These are phyloP conservation scores for Aegilops speltoides DNA, from an alignment of 176 grass and related monocot genomes.

Conservation along the genomic window DNA sequence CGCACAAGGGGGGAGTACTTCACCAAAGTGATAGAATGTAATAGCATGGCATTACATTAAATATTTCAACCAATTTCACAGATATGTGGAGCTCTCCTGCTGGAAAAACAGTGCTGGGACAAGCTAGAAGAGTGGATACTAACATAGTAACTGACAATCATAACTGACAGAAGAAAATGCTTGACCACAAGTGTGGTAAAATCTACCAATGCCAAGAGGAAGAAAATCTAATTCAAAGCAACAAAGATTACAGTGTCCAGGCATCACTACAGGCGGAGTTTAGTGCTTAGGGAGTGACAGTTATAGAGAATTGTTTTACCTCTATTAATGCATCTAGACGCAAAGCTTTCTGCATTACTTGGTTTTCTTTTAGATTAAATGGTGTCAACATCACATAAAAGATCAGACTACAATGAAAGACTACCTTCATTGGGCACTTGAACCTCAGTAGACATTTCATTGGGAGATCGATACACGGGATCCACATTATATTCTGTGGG, in stretches of 20 bases:
- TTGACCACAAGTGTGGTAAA: not conserved
- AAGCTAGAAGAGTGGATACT: not conserved
- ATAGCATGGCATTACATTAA: not conserved
- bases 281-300: not conserved
- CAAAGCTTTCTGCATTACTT: not conserved
- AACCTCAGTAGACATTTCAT: slow-evolving; percentile 36
- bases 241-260: not conserved
- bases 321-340: not conserved
- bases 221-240: not conserved
- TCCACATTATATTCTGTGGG: slow-evolving; percentile 21
- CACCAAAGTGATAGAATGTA: not conserved
- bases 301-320: not conserved
- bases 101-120: not conserved
- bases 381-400: not conserved
- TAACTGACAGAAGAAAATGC: not conserved
- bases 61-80: not conserved
- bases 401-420: not conserved
- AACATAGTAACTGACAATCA: not conserved
- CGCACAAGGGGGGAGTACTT: too few species aligned
- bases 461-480: slow-evolving; percentile 6
- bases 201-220: not conserved
- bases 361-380: not conserved
- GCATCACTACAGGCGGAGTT: not conserved
- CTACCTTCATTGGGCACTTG: slow-evolving; percentile 32
- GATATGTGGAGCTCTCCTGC: not conserved